phyloP scores from a whole-genome alignment of 176 grass and related monocot genomes.

The Microstegium vimineum region DNA sequence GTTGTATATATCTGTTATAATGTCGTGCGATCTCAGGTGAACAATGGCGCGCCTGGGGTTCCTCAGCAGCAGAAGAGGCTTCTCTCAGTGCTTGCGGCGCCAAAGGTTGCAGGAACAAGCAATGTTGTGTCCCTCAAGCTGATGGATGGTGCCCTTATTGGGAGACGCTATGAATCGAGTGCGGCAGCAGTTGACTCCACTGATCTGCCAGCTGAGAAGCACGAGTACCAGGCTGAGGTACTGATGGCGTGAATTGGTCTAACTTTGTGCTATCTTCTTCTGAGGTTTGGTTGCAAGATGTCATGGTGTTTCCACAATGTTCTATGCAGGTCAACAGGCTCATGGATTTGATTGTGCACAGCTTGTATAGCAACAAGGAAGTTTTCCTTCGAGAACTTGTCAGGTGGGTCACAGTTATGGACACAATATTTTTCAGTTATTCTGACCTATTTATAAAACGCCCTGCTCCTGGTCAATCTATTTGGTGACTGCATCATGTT shows the following conservation, averaged over 20 bases:
- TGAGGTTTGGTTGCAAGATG: background rate
- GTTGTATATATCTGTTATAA: background rate
- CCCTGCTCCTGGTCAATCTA: background rate
- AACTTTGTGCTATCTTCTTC: background rate
- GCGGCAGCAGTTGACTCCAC: constrained; percentile 64
- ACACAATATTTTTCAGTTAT: background rate
- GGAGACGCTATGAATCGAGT: constrained; percentile 62
- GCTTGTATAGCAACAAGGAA: constrained; percentile 99
- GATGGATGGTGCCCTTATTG: constrained; percentile 34
- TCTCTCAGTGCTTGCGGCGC: constrained; percentile 38
- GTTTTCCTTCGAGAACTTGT: constrained; percentile 93
- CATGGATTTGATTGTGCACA: constrained; percentile 99
- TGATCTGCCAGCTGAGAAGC: constrained; percentile 48
- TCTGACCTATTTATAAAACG: background rate
- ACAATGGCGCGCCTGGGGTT: constrained; percentile 25
- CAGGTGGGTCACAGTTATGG: constrained; percentile 42
- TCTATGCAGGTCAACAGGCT: constrained; percentile 85
- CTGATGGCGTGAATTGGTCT: background rate
- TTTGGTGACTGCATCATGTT: background rate
- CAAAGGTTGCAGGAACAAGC: constrained; percentile 20
- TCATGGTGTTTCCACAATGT: background rate
- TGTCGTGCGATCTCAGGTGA: constrained; percentile 34
- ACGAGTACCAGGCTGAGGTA: constrained; percentile 98
- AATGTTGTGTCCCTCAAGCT: constrained; percentile 16
- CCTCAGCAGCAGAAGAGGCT: constrained; percentile 44